phyloP scores from a whole-genome alignment of 805 yeast genomes.

The Suhomyces tanzawaensis region DNA sequence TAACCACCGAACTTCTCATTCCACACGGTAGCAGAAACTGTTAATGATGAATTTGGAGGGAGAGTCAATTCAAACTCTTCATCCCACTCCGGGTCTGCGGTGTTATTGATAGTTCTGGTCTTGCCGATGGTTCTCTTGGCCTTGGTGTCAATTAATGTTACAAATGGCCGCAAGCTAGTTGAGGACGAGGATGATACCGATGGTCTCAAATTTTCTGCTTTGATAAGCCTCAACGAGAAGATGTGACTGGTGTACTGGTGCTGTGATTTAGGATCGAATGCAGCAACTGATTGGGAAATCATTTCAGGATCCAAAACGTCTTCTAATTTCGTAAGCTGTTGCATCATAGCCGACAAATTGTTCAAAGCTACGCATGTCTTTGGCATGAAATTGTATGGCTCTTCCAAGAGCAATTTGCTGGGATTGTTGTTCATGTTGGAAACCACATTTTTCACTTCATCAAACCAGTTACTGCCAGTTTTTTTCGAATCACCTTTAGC shows the following conservation, averaged over 20 bases:
- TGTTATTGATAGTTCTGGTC: constrained; percentile 62
- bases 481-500: constrained; percentile 12
- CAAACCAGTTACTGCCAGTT: constrained; percentile 40
- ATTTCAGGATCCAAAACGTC: constrained; percentile 56
- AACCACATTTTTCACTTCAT: constrained; percentile 54
- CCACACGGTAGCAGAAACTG: constrained; percentile 67
- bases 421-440: constrained; percentile 35
- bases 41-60: constrained; percentile 39
- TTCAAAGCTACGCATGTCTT: constrained; percentile 76
- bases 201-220: constrained; percentile 57
- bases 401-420: constrained; percentile 34
- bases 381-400: constrained; percentile 57
- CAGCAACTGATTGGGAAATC: constrained; percentile 42
- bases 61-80: constrained; percentile 70
- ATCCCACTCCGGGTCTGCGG: constrained; percentile 78
- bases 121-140: constrained; percentile 58
- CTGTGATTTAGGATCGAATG: constrained; percentile 30
- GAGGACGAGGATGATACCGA: constrained; percentile 35
- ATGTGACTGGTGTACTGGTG: constrained; percentile 46
- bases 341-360: constrained; percentile 54
- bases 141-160: constrained; percentile 58
- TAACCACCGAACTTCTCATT: constrained; percentile 57
- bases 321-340: constrained; percentile 52
- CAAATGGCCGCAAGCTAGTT: constrained; percentile 49
- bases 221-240: constrained; percentile 60